Evolutionary conservation across 2,329 filamentous ascomycete genomes (phyloP).

Genomic region (Dothideomycetes sp.): DNA sequence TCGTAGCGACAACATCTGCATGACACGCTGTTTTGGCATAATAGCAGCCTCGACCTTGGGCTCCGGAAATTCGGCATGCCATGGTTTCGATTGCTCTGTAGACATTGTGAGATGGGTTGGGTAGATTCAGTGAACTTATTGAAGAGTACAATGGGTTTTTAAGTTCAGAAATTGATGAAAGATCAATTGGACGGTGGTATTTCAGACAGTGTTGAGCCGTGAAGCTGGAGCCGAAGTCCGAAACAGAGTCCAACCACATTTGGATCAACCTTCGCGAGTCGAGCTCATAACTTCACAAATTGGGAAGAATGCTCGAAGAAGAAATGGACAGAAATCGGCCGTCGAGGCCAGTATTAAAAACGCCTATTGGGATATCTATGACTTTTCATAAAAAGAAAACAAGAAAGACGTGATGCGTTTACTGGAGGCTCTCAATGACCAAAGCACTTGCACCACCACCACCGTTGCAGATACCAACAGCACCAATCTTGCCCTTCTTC

Average conservation of each 20-base stretch:
- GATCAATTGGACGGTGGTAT: no score
- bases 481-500: constrained; percentile 88
- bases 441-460: constrained; percentile 91
- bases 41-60: constrained; percentile 30
- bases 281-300: not conserved
- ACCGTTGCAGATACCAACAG: constrained; percentile 94
- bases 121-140: not conserved
- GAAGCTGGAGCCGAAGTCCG: constrained; percentile 3
- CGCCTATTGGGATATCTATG: constrained; percentile 12
- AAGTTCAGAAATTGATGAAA: no score
- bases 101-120: constrained; percentile 1
- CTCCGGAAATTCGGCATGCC: constrained; percentile 35
- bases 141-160: not conserved
- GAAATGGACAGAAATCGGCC: not conserved
- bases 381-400: constrained; percentile 13
- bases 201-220: no score
- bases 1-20: constrained; percentile 27
- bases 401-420: constrained; percentile 11
- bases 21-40: constrained; percentile 30
- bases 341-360: constrained; percentile 10
- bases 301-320: not conserved
- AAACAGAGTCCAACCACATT: not conserved
- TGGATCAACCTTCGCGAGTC: no score
- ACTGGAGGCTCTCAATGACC: constrained; percentile 59
- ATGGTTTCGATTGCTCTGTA: constrained; percentile 19